Base-by-base conservation (phyloP, 2,329 filamentous ascomycete species). In the Bipolaris cookei region DNA sequence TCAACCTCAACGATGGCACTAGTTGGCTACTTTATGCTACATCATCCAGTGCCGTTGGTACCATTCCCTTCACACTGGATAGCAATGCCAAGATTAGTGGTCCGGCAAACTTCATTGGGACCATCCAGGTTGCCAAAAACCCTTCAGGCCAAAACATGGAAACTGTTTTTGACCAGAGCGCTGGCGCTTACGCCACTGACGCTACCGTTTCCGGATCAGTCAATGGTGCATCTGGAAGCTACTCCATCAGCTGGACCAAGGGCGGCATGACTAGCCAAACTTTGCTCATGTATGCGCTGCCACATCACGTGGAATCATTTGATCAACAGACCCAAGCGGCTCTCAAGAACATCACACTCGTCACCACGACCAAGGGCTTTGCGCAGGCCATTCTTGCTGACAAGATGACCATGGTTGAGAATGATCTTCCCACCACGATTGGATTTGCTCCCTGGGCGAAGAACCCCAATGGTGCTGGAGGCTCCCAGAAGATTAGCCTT, bases 301-400 rank as follows among this genome's bases (percentile, higher is more conserved):
- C 94, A 37, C 95, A 99, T 75, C 95, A 98, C 62, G 75, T 91
- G 1, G 81, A 87, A 39, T 91, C 91, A 0, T 95, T 98, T 63
- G 86, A 91, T 64, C 63, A 75, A 2, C 74, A 75, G 3, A 87
- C 86, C 2, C 78, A 81, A 32, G 81, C 81, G 13, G 69, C 81
- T 42, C 44, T 74, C 28, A 84, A 79, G 6, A 71, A 80, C 13
- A 76, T 96, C 6, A 80, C 84, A 59, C 79, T 98, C 50, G 85
- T 89, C 58, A 95, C 92, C 1, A 91, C 92, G 0, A 96, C 92
- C 30, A 98, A 97, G 76, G 95, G 95, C 5, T 78, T 86, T n/a
- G 90, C 90, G 3, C 89, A 83, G 3, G 90, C 88, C 1, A 85
- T 97, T 0, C 51, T 68, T 8, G 66, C 67, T 6, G 72, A 77